These are phyloP conservation scores for Trichoderma sp. DNA, from an alignment of 2,329 filamentous ascomycete genomes.

Conservation along the genomic window DNA sequence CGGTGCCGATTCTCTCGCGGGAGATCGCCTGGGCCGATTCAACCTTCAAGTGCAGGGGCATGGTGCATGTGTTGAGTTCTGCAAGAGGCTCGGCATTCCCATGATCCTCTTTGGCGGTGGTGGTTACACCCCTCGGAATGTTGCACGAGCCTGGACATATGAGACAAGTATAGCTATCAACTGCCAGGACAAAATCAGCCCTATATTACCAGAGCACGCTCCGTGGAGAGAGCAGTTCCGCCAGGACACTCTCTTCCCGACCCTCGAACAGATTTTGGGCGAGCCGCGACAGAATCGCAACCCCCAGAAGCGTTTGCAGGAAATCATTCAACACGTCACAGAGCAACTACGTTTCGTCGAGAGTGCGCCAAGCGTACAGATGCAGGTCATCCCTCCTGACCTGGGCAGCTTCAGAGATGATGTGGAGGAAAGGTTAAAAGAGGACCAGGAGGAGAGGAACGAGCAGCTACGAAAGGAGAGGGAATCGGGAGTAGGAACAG, in stretches of 20 bases:
- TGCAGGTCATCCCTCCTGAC: conserved; percentile 75
- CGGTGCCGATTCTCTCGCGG: conserved; percentile 89
- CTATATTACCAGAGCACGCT: conserved; percentile 73
- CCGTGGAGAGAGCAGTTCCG: conserved; percentile 88
- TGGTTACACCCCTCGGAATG: conserved; percentile 94
- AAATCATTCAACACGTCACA: conserved; percentile 72
- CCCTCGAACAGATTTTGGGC: conserved; percentile 67
- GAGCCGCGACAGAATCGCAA: conserved; percentile 77
- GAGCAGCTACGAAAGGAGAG: conserved; percentile 50
- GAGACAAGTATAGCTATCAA: conserved; percentile 89
- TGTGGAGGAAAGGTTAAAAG: conserved; percentile 64
- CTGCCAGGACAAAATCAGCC: conserved; percentile 65
- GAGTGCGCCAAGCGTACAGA: conserved; percentile 82
- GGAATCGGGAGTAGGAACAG: conserved; percentile 56
- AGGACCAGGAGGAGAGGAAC: conserved; percentile 60
- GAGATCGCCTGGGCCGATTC: conserved; percentile 90
- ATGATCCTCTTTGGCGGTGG: conserved; percentile 90
- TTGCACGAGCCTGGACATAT: conserved; percentile 94
- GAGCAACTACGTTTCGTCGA: conserved; percentile 86
- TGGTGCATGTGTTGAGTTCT: conserved; percentile 84
- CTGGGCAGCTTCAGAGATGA: conserved; percentile 65
- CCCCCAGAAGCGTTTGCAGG: conserved; percentile 68
- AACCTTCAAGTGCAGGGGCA: conserved; percentile 96
- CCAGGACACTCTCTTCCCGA: conserved; percentile 82
- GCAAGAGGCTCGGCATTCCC: conserved; percentile 76